Conservation (phyloP, 176 grass and related monocot genomes). For the Cenchrus fungigraminus region DNA sequence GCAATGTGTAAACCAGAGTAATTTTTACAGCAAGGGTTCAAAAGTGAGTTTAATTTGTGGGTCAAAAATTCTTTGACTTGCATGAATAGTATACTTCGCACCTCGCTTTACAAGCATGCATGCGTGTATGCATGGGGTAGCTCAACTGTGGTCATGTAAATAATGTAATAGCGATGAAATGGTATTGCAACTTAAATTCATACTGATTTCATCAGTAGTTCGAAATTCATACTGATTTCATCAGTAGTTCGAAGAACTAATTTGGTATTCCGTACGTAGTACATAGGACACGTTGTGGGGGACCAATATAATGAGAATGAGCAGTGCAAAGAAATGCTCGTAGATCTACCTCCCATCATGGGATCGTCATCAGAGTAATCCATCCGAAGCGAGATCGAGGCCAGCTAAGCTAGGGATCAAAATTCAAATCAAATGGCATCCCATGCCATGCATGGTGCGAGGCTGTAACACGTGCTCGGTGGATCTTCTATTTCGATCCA, state of each 20-base stretch:
- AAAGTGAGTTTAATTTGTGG: too few relatives aligned
- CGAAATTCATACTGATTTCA: too few relatives aligned
- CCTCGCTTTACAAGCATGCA: too few relatives aligned
- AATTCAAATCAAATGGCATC: neutral
- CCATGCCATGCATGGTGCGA: neutral
- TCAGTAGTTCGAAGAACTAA: neutral
- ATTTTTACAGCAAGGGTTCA: too few relatives aligned
- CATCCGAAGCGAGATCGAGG: neutral
- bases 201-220: too few relatives aligned
- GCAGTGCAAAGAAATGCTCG: neutral
- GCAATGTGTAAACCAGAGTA: too few relatives aligned
- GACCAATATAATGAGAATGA: neutral
- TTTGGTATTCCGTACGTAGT: too few relatives aligned
- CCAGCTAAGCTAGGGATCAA: neutral
- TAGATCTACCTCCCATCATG: slow-evolving; percentile 31
- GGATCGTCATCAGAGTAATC: neutral
- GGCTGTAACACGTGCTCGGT: neutral
- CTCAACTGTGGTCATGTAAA: neutral
- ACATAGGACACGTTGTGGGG: neutral
- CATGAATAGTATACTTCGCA: too few relatives aligned
- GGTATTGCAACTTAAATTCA: neutral
- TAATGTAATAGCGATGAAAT: neutral
- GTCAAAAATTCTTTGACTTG: too few relatives aligned
- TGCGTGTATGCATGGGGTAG: too few relatives aligned
- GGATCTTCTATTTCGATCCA: neutral